A percentile compares a stretch with the other conserved stretches of the same genome.
phyloP scores from a whole-genome alignment of 75 land plant species.

The Chamaecyparis obtusa region DNA sequence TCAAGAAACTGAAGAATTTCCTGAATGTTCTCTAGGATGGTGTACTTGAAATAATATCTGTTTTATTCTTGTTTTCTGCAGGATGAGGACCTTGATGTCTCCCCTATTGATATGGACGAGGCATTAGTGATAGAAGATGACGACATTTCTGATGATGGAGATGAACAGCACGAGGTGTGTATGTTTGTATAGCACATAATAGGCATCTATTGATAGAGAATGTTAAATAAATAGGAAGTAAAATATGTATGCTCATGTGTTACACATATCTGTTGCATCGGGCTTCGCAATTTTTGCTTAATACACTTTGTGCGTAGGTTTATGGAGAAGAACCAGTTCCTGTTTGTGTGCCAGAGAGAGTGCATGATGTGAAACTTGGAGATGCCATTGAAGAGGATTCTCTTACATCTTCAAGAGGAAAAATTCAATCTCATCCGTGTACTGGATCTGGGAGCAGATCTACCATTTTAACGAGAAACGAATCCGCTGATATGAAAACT shows the following conservation, averaged over 20 bases:
- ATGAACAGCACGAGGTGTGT: slow-evolving; percentile 67
- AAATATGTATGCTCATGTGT: neutral
- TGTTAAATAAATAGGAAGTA: neutral
- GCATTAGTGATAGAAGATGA: slow-evolving; percentile 92
- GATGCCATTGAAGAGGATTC: slow-evolving; percentile 62
- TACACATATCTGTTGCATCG: neutral
- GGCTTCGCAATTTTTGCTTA: neutral
- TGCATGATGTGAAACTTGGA: slow-evolving; percentile 94
- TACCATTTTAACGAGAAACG: slow-evolving; percentile 42
- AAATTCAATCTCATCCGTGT: slow-evolving; percentile 44
- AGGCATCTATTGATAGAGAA: neutral
- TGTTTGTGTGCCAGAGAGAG: slow-evolving; percentile 73
- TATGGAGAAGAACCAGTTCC: slow-evolving; percentile 76
- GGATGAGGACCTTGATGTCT: slow-evolving; percentile 93
- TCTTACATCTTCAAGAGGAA: slow-evolving; percentile 39
- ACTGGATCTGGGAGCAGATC: slow-evolving; percentile 57
- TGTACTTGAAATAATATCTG: neutral
- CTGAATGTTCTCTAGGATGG: neutral
- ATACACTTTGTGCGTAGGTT: slow-evolving; percentile 28
- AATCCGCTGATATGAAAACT: slow-evolving; percentile 50
- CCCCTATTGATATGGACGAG: slow-evolving; percentile 85
- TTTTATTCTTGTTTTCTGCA: slow-evolving; percentile 21
- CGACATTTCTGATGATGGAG: slow-evolving; percentile 96
- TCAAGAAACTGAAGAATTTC: neutral
- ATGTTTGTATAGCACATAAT: neutral